phyloP scores from a whole-genome alignment of 2,329 filamentous ascomycete species.

The Aspergillus sp. region DNA sequence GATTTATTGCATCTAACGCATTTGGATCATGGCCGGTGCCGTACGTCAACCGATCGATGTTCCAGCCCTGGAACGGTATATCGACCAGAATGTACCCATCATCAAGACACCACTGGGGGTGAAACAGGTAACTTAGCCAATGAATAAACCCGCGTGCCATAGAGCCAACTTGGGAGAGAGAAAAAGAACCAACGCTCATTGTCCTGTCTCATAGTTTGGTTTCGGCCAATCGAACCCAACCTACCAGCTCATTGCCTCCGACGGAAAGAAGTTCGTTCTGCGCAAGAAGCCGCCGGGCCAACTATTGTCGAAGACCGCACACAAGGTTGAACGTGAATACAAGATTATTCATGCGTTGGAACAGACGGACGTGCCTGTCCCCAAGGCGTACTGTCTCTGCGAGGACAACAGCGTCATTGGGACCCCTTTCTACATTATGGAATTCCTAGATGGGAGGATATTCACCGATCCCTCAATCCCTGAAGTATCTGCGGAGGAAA shows the following conservation, averaged over 20 bases:
- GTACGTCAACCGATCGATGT: conserved; percentile 91
- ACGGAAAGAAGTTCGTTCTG: conserved; percentile 75
- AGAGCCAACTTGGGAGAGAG: neutral
- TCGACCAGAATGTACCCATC: conserved; percentile 74
- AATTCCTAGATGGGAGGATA: conserved; percentile 89
- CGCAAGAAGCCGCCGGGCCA: conserved; percentile 97
- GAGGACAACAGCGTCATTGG: conserved; percentile 78
- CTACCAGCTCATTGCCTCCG: conserved; percentile 78
- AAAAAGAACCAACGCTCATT: neutral
- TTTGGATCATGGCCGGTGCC: conserved; percentile 69
- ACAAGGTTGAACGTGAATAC: conserved; percentile 95
- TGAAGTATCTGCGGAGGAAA: conserved; percentile 65
- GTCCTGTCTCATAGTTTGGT: conserved; percentile 66
- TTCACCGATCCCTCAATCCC: conserved; percentile 86
- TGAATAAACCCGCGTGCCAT: neutral
- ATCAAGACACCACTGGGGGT: conserved; percentile 81
- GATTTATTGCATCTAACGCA: neutral
- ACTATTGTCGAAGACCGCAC: conserved; percentile 88
- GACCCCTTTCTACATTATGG: conserved; percentile 96
- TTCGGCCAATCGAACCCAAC: conserved; percentile 98
- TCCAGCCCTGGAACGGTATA: conserved; percentile 73
- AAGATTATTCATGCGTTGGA: conserved; percentile 82
- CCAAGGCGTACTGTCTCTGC: conserved; percentile 79
- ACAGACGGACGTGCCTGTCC: conserved; percentile 79
- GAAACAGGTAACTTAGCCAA: conserved; percentile 67